Evolutionary conservation across 2,329 filamentous ascomycete genomes (phyloP), one percentile per base, ranked within the genome.

Genomic region (Acrocalymma vagum): DNA sequence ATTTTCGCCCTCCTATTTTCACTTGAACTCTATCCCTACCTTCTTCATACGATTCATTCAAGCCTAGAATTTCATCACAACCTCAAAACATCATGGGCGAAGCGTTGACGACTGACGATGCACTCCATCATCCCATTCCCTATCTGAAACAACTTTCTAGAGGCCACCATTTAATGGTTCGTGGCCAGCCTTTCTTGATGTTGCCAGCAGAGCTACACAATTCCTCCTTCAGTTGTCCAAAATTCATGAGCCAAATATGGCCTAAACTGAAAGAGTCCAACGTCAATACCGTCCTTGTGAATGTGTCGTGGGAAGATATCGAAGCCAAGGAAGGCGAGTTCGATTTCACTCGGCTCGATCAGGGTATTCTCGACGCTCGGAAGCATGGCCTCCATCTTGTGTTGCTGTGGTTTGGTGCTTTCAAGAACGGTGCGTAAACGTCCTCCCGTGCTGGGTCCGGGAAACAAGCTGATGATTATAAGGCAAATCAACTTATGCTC

Each of bases 361-460:
- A 61, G 37, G 45, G 70, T 18, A 57, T 75, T 21, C 22, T 48
- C 1, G 66, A 50, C 30, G 72, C 70, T 9, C 51, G 67, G 25
- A 35, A 45, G 18, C 56, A 72, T 48, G 62, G 50, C 3, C 30
- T 74, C 9, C 59, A 60, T 14, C 51, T 75, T 6, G 56, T 74
- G 2, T 41, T 75, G n/a, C 53, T 75, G 8, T 75, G 73, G 72
- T 74, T 75, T 49, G 72, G 71, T 6, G 64, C 65, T 6, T 75
- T 70, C 60, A 75, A 76, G 50, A 76, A 74, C n/a, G n/a, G n/a
- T n/a, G n/a, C n/a, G n/a, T n/a, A n/a, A n/a, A n/a, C n/a, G n/a
- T n/a, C n/a, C n/a, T n/a, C n/a, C n/a, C n/a, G n/a, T n/a, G n/a
- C n/a, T n/a, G n/a, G n/a, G n/a, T n/a, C n/a, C n/a, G n/a, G n/a